Percentiles rank a stretch among this genome's conserved stretches.
Conservation (phyloP, 1,284 basidiomycete genomes). For the Ganoderma lingzhi region DNA sequence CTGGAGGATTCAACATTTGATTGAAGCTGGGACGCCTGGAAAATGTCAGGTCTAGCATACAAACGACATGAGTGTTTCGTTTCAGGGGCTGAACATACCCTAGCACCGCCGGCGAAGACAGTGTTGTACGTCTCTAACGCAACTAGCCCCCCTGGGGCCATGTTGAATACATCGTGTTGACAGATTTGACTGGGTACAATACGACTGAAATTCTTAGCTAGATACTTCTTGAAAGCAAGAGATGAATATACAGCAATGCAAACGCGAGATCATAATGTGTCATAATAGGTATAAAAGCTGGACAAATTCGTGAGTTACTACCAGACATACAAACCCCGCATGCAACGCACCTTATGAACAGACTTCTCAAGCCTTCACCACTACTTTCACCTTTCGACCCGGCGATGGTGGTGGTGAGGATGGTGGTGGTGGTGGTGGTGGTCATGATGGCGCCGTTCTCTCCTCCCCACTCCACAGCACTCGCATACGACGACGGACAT, state of each 20-base stretch:
- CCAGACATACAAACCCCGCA: neutral
- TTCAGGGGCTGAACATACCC: neutral
- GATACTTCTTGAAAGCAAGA: neutral
- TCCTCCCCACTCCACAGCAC: constrained; percentile 60
- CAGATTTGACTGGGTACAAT: neutral
- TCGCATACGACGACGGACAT: constrained; percentile 70
- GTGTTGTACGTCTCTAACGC: no score
- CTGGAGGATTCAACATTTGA: no score
- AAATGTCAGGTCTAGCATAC: no score
- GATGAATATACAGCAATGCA: neutral
- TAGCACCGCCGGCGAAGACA: no score
- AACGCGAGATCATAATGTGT: neutral
- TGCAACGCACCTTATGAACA: neutral
- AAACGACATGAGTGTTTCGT: neutral
- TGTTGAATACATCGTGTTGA: neutral
- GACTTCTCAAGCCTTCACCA: neutral
- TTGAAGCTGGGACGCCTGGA: neutral
- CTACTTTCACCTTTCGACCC: constrained; percentile 14
- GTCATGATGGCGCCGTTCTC: constrained; percentile 20
- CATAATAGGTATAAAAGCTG: neutral
- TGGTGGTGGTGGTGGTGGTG: constrained; percentile 9
- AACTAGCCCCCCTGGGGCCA: no score
- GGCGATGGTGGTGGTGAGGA: neutral
- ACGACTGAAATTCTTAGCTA: neutral
- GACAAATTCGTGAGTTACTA: neutral